Percentiles rank a stretch among this genome's conserved stretches.
These are phyloP conservation scores for Magnusiomyces suaveolens DNA, from an alignment of 1,139 yeast genomes.

Conservation along the genomic window DNA sequence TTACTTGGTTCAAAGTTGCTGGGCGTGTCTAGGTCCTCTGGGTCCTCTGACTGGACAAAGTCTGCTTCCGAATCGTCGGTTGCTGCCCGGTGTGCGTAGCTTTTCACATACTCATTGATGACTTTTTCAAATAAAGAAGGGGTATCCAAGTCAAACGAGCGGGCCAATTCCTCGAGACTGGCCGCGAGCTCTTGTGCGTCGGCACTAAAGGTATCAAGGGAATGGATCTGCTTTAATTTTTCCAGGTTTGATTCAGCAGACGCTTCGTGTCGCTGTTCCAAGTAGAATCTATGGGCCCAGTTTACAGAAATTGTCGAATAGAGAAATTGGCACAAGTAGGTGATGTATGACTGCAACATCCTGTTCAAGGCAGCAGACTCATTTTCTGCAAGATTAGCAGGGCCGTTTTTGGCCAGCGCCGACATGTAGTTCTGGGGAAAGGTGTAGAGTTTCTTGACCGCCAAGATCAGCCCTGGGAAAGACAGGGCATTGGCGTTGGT, in stretches of 20 bases:
- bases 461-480: slow-evolving; percentile 35
- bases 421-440: slow-evolving; percentile 58
- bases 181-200: slow-evolving; percentile 33
- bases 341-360: slow-evolving; percentile 37
- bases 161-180: slow-evolving; percentile 45
- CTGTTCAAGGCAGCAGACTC: slow-evolving; percentile 32
- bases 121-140: slow-evolving; percentile 34
- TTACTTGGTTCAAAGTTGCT: slow-evolving; percentile 18
- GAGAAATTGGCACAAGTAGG: slow-evolving; percentile 39
- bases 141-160: slow-evolving; percentile 56
- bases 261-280: slow-evolving; percentile 24
- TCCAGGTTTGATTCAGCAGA: slow-evolving; percentile 16
- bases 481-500: slow-evolving; percentile 32
- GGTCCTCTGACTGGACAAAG: slow-evolving; percentile 12
- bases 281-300: slow-evolving; percentile 29
- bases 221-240: slow-evolving; percentile 18
- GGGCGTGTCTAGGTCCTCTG: slow-evolving; percentile 11
- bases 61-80: slow-evolving; percentile 12
- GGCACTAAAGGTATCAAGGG: slow-evolving; percentile 19
- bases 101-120: slow-evolving; percentile 14
- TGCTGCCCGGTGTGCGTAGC: slow-evolving; percentile 9
- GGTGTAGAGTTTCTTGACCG: slow-evolving; percentile 51
- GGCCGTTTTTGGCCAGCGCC: slow-evolving; percentile 21
- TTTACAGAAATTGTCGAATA: slow-evolving; percentile 28
- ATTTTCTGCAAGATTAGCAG: slow-evolving; percentile 26